Base-by-base conservation (phyloP, 768 basidiomycete genomes). In the Russula sp. region DNA sequence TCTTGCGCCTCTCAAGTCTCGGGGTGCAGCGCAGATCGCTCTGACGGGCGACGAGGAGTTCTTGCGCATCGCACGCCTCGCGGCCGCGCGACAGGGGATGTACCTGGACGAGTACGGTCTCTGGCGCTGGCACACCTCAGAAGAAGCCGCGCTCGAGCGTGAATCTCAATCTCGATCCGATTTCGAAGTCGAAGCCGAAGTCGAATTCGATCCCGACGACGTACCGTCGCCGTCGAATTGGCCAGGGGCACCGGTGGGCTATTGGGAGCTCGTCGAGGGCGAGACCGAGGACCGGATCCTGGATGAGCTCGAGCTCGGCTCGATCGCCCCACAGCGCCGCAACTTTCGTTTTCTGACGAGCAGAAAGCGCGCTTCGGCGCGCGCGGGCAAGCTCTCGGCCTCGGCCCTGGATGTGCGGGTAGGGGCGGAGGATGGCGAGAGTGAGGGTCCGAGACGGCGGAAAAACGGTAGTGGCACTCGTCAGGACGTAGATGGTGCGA, bases 21-120 rank as follows among this genome's bases (percentile, higher is more conserved):
- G 74, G 7, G 83, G 82, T 18, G 78, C 84, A 0, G 81, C 82
- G 0, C 71, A 81, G 32, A 72, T 88, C 38, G 66, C 75, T 13
- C 66, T 81, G 22, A 88, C 86, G 2, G 87, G 86, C 9, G 84
- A 86, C 67, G 45, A 51, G 0, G 75, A 76, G 29, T 85, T 86
- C 68, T 70, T 73, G 45, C 71, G 73, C 52, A 72, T 78, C 45
- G 61, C 82, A 2, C 75, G 75, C 36, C 68, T 65, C 22, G 73
- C 74, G 42, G 87, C 87, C 0, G 56, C 67, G 7, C 73, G 72
- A 47, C 66, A 75, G 2, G 81, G 79, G 16, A 66, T 86, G 67
- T 73, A 78, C 38, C 74, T 88, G 34, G 80, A 85, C 65, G 83
- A 84, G 65, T 81, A 76, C 64, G 87, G 87, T 13, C 73, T 88